Conservation (phyloP, 495 filamentous ascomycete genomes). For the Neurospora pannonica region DNA sequence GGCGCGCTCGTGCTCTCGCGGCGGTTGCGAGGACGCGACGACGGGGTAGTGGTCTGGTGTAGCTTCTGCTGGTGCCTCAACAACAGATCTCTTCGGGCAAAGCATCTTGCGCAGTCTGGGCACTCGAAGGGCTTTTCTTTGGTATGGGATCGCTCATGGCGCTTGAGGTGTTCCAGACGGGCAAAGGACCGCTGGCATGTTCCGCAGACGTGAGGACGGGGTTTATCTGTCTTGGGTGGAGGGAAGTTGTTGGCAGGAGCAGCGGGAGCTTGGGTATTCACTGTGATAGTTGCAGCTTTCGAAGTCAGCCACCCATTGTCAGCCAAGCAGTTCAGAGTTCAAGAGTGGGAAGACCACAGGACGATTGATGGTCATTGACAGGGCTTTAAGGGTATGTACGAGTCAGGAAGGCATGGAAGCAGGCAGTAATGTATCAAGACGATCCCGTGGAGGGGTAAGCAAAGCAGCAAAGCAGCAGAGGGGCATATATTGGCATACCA, state of each 20-base stretch:
- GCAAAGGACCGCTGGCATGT: constrained; percentile 93
- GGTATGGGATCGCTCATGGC: constrained; percentile 95
- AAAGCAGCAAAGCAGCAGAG: background rate
- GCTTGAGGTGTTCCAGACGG: constrained; percentile 91
- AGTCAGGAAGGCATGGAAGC: background rate
- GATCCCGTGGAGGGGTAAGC: background rate
- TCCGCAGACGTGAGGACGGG: constrained; percentile 84
- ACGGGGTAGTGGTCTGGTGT: constrained; percentile 89
- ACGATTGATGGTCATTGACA: background rate
- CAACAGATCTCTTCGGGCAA: constrained; percentile 86
- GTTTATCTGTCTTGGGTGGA: constrained; percentile 92
- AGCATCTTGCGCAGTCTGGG: constrained; percentile 89
- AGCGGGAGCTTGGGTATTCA: constrained; percentile 37
- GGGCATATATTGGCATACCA: constrained; percentile 16
- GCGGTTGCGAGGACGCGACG: constrained; percentile 75
- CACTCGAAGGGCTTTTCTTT: constrained; percentile 99
- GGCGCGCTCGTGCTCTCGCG: constrained; percentile 80
- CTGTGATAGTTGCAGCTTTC: constrained; percentile 42
- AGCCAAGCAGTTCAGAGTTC: background rate
- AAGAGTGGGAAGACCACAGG: background rate
- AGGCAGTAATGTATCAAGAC: background rate
- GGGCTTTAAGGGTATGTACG: background rate
- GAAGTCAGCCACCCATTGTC: background rate
- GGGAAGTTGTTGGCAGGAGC: constrained; percentile 40
- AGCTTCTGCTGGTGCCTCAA: constrained; percentile 97